Percentiles rank a stretch among this genome's conserved stretches.
Conservation (phyloP, 192 early-diverging fungal genomes). For the Paraglomus brasilianum region DNA sequence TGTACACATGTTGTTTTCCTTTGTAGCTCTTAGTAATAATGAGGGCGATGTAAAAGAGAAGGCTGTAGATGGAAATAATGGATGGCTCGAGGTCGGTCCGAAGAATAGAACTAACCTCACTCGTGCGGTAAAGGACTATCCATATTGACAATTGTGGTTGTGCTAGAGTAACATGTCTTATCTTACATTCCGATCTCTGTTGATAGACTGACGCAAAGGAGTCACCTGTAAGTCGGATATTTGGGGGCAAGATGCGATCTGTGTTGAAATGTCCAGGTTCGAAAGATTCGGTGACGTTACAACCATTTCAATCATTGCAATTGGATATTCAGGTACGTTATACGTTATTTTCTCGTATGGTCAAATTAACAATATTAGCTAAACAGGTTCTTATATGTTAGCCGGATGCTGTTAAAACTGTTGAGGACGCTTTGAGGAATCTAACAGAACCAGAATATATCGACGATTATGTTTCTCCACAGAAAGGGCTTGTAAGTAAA, state of each 20-base stretch:
- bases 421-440: conserved; percentile 84
- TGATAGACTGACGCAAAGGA: conserved; percentile 58
- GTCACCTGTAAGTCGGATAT: conserved; percentile 84
- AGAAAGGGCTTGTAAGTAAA: conserved; percentile 37
- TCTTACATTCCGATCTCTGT: not conserved
- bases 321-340: conserved; percentile 75
- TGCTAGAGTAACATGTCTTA: not conserved
- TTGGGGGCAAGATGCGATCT: conserved; percentile 80
- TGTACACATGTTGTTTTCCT: not conserved
- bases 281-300: conserved; percentile 78
- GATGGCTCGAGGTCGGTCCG: conserved; percentile 89
- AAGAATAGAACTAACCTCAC: conserved; percentile 75
- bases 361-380: conserved; percentile 4
- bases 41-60: not conserved
- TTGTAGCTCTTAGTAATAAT: not conserved
- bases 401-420: conserved; percentile 65
- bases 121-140: conserved; percentile 40
- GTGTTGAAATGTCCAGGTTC: conserved; percentile 67
- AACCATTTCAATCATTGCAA: conserved; percentile 86
- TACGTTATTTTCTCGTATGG: not conserved
- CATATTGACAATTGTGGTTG: conserved; percentile 7
- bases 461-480: conserved; percentile 71
- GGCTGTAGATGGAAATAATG: conserved; percentile 35
- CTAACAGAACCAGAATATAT: conserved; percentile 77
- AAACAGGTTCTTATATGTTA: conserved; percentile 8